phyloP scores from a whole-genome alignment of 2,329 filamentous ascomycete species.

The Claviceps capensis region DNA sequence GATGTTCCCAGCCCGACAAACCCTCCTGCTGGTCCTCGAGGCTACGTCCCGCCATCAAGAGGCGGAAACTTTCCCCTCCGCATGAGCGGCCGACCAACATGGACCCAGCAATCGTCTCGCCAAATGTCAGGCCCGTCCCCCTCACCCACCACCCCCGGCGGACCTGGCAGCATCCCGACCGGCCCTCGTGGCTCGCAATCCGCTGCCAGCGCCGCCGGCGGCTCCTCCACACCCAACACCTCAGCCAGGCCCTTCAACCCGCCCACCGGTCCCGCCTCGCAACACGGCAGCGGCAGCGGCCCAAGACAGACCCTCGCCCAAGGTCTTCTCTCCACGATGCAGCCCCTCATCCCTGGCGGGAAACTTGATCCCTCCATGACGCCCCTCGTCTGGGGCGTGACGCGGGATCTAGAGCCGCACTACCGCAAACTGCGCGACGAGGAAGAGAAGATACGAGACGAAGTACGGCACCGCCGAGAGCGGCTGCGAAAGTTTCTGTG shows the following conservation, averaged over 20 bases:
- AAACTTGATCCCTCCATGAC: constrained; percentile 35
- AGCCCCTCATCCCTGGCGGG: constrained; percentile 38
- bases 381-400: constrained; percentile 31
- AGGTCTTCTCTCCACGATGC: constrained; percentile 35
- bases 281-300: constrained; percentile 19
- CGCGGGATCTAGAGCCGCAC: constrained; percentile 40
- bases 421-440: constrained; percentile 41
- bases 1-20: constrained; percentile 32
- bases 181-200: constrained; percentile 27
- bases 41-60: constrained; percentile 32
- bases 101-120: constrained; percentile 23
- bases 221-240: constrained; percentile 24
- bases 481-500: constrained; percentile 38
- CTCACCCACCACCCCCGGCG: constrained; percentile 26
- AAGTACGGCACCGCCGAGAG: constrained; percentile 39
- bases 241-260: constrained; percentile 39
- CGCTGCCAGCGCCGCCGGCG: constrained; percentile 13
- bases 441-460: constrained; percentile 41
- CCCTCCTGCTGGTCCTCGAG: constrained; percentile 40
- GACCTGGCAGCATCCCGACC: constrained; percentile 31
- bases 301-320: constrained; percentile 36
- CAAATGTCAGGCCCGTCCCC: constrained; percentile 21
- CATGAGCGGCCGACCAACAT: constrained; percentile 31
- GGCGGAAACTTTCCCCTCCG: constrained; percentile 29
- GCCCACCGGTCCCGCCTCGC: constrained; percentile 39